These are phyloP conservation scores for Populus pruinosa DNA, from an alignment of 345 rosid genomes.

Conservation along the genomic window DNA sequence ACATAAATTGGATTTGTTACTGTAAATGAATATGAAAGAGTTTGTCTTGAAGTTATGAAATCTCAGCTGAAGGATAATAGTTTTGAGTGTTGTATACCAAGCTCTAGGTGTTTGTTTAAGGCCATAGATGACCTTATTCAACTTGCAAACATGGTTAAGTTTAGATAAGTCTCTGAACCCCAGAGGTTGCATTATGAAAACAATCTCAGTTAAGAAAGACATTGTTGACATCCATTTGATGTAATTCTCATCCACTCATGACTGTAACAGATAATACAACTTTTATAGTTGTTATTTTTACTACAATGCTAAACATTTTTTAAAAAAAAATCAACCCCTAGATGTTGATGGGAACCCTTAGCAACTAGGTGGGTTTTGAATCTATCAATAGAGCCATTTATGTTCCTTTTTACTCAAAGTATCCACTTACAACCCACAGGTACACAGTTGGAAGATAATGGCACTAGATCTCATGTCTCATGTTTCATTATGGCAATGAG, in stretches of 20 bases:
- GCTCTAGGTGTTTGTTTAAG: not conserved
- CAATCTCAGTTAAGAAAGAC: not conserved
- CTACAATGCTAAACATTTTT: not conserved
- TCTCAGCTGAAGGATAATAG: too few relatives aligned
- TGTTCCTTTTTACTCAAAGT: not conserved
- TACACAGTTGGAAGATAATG: not conserved
- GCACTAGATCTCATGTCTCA: not conserved
- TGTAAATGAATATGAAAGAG: too few relatives aligned
- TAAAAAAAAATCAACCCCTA: not conserved
- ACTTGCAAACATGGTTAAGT: not conserved
- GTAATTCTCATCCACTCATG: not conserved
- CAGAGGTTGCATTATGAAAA: not conserved
- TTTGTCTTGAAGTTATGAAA: too few relatives aligned
- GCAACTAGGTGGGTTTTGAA: not conserved
- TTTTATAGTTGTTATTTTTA: not conserved
- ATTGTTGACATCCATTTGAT: not conserved
- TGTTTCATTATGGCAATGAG: not conserved
- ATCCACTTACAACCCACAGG: not conserved
- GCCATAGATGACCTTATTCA: not conserved
- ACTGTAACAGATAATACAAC: not conserved
- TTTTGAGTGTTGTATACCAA: not conserved
- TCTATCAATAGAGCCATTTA: not conserved
- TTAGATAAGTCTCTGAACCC: not conserved
- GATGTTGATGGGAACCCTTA: not conserved
- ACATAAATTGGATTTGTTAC: too few relatives aligned